Evolutionary conservation across 2,329 filamentous ascomycete genomes (phyloP), one percentile per base, ranked within the genome.

Genomic region (Shiraia bambusicola): DNA sequence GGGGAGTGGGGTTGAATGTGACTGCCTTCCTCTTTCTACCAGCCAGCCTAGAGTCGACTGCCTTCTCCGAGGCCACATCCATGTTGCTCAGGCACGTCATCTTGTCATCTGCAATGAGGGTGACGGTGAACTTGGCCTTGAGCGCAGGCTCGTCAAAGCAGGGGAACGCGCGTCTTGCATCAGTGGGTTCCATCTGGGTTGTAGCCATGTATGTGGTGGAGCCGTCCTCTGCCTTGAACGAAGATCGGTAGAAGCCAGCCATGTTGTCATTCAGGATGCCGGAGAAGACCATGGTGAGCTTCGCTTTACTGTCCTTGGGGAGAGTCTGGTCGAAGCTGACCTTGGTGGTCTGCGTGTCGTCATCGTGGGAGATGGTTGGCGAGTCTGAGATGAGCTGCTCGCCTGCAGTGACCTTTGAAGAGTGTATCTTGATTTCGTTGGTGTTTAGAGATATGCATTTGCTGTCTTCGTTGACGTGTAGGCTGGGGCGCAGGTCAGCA

Each of bases 231-330:
- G 82, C 84, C 76, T 93, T 94, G 77, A 92, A 97, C 6, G 89
- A 94, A 1, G 90, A 95, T 44, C 92, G 83, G 73, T 97, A 97
- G 79, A 97, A 97, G 34, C 92, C 92, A 34, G 91, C 91, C 89
- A 97, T 95, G 72, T 93, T 92, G 68, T 95, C 88, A 69, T 95
- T 95, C 61, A 95, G 74, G 30, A 77, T 79, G 28, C 90, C 90
- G 8, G 81, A 84, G 71, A 94, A 95, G 55, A 80, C 84, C 59
- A 90, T 81, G 62, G 84, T 83, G 48, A 94, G 72, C 71, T 84
- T 83, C 14, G 87, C 88, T 75, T 90, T 91, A 61, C 80, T 78
- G 16, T 87, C 89, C 49, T 86, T 86, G 15, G 81, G 70, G 47
- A 97, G 76, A 33, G 76, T 78, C 65, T 90, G 79, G 53, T 83